phyloP scores from a whole-genome alignment of 2,329 filamentous ascomycete species.

The Sarocladiaceae sp. region DNA sequence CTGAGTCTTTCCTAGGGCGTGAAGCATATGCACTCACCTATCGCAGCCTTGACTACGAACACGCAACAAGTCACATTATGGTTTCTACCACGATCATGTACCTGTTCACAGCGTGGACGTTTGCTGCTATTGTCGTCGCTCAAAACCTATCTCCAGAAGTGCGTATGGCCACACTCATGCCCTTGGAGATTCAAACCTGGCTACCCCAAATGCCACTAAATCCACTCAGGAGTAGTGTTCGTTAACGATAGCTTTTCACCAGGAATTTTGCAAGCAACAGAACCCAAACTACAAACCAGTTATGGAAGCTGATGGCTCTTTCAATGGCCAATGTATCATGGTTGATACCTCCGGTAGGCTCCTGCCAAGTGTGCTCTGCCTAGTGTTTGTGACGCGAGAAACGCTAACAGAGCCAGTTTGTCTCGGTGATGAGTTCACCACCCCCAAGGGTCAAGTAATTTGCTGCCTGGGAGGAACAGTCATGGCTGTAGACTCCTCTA shows the following conservation, averaged over 20 bases:
- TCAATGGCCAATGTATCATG: conserved; percentile 1
- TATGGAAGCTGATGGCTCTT: not conserved
- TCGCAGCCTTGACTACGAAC: not conserved
- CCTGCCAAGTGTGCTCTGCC: not conserved
- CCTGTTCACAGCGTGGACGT: not conserved
- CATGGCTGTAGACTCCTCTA: conserved; percentile 4
- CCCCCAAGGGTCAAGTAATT: not conserved
- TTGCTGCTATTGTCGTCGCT: not conserved
- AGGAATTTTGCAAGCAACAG: conserved; percentile 3
- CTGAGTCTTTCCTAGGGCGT: no score
- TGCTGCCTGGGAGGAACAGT: conserved; percentile 2
- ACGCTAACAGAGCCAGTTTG: not conserved
- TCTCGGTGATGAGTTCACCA: conserved; percentile 5
- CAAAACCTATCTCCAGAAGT: not conserved
- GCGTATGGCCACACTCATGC: no score
- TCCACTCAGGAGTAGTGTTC: no score
- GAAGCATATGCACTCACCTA: no score
- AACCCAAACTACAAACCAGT: not conserved
- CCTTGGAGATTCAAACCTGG: no score
- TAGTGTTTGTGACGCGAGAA: no score
- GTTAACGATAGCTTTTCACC: not conserved
- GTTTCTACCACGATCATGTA: not conserved
- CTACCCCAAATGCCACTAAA: no score
- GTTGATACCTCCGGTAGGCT: not conserved
- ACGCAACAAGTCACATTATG: not conserved